Evolutionary conservation across 2,329 filamentous ascomycete species (phyloP).

Genomic region (Penicillium sp.): DNA sequence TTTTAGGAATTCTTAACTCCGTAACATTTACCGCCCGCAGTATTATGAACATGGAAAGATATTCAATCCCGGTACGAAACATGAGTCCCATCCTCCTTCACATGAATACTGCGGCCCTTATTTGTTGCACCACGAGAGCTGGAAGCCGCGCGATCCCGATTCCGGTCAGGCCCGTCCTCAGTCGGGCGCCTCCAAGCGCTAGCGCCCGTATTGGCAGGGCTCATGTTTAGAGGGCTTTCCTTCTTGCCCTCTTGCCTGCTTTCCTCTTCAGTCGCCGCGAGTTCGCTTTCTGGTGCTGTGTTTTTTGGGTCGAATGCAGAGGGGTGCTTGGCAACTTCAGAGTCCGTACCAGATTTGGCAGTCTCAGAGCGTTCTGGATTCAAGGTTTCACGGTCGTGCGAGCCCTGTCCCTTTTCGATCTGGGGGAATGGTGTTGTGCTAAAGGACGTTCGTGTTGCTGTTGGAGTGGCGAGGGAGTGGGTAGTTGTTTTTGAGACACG

Average conservation of each 20-base stretch:
- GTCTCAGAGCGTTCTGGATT: slow-evolving; percentile 66
- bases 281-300: slow-evolving; percentile 64
- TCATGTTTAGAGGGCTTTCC: slow-evolving; percentile 57
- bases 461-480: slow-evolving; percentile 1
- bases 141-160: slow-evolving; percentile 34
- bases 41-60: neutral
- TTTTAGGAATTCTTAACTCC: neutral
- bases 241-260: slow-evolving; percentile 38
- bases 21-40: neutral
- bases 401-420: slow-evolving; percentile 5
- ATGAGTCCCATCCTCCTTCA: slow-evolving; percentile 27
- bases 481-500: neutral
- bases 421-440: slow-evolving; percentile 8
- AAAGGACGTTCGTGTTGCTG: slow-evolving; percentile 2
- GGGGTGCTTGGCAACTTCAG: slow-evolving; percentile 56
- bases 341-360: slow-evolving; percentile 64
- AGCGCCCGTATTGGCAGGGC: slow-evolving; percentile 59
- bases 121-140: slow-evolving; percentile 40
- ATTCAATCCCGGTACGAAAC: slow-evolving; percentile 17
- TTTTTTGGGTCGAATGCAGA: slow-evolving; percentile 68
- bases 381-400: slow-evolving; percentile 58
- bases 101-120: slow-evolving; percentile 33
- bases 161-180: slow-evolving; percentile 46
- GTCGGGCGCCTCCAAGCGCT: slow-evolving; percentile 48
- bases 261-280: slow-evolving; percentile 37